Base-by-base conservation (phyloP, 208 protist species). In the Acanthamoeba quina region DNA sequence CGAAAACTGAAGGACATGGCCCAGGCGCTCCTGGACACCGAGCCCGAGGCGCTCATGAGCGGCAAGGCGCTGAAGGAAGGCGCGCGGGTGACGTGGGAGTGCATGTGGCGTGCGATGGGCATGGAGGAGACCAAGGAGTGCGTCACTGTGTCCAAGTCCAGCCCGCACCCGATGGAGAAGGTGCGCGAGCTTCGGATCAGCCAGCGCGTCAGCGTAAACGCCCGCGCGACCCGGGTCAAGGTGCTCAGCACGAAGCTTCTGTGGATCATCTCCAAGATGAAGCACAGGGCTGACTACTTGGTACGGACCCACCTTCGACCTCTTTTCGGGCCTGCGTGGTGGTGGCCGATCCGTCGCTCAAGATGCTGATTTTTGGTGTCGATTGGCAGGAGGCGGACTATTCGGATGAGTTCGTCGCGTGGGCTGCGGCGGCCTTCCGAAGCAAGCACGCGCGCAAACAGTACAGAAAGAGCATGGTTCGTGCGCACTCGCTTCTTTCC, bases 361-460 rank as follows among this genome's bases (percentile, higher is more conserved):
- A 76, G 44, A 47, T 47, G 44, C 44, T 47, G 44, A 10, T 47
- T 41, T 41, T 1, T 41, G 44, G 44, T 5, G 9, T 11, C 6
- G 9, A 47, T 47, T 19, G 5, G 5, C 19, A 86, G 78, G 78
- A 86, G 24, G 24, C 78, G 1, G 78, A 76, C 66, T 58, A 76
- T 76, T 86, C 78, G 37, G 78, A 86, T 44, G 78, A 86, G n/a
- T 86, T 86, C 34, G 24, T 86, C 4, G 78, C 78, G 24, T 86
- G 78, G 78, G 78, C 78, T 54, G 37, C n/a, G 44, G 41, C 24
- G 13, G n/a, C 24, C 31, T 86, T 86, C 6, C 17, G 78, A 37
- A 47, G 78, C 68, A 76, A 76, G 24, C 68, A 76, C 21, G 31
- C 29, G 10, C 68, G 3, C 29, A 76, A 41, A 15, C 29, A 76